Percentiles rank a stretch among this genome's conserved stretches.
phyloP scores from a whole-genome alignment of 192 early-diverging fungal species.

The Entomortierella chlamydospora region DNA sequence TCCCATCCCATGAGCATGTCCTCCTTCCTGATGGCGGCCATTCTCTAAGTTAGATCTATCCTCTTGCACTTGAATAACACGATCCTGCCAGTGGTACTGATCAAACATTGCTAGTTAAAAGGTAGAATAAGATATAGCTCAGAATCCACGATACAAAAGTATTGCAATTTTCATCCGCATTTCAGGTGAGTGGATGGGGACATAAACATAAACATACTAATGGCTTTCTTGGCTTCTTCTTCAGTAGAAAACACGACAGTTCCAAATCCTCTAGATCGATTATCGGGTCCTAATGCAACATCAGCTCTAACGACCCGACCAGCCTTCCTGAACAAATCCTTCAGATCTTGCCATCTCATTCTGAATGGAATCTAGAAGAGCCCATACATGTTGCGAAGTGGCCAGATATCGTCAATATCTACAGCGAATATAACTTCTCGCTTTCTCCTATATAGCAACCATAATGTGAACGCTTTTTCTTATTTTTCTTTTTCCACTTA shows the following conservation, averaged over 20 bases:
- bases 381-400: too few species aligned
- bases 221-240: slow-evolving; percentile 77
- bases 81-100: slow-evolving; percentile 77
- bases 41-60: slow-evolving; percentile 70
- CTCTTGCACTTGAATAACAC: slow-evolving; percentile 79
- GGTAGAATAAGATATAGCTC: too few species aligned
- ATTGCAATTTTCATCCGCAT: background rate
- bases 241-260: slow-evolving; percentile 74
- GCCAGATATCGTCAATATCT: too few species aligned
- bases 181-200: too few species aligned
- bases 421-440: too few species aligned
- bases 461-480: background rate
- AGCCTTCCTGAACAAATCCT: slow-evolving; percentile 75
- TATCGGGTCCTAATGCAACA: slow-evolving; percentile 64
- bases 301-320: slow-evolving; percentile 76
- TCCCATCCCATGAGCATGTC: background rate
- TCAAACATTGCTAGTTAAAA: slow-evolving; percentile 63
- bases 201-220: slow-evolving; percentile 59
- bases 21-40: slow-evolving; percentile 7
- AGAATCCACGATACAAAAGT: background rate
- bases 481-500: slow-evolving; percentile 37
- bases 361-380: slow-evolving; percentile 70
- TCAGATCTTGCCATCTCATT: slow-evolving; percentile 82
- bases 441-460: too few species aligned
- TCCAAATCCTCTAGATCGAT: slow-evolving; percentile 78